Evolutionary conservation across 106 monocot species (phyloP), one percentile per base, ranked within the genome.

Genomic region (Acanthochlamys bracteata): DNA sequence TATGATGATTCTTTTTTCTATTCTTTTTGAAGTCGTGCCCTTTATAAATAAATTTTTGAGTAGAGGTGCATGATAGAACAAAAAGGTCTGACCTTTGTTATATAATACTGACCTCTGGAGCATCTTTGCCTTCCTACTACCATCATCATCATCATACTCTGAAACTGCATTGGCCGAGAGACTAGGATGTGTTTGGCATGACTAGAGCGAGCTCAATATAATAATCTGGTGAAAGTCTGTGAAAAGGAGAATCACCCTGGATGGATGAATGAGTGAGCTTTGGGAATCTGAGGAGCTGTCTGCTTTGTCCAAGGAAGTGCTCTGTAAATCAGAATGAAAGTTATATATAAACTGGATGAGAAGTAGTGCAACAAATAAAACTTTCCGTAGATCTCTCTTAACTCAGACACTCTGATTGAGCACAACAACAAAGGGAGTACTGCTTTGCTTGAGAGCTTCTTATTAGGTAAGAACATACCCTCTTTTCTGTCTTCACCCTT

Each of bases 101-200:
- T 70, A 66, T 73, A 73, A 63, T 61, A 46, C 69, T 67, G 49
- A 53, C 73, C 73, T 77, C 60, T 59, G 66, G 40, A 74, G 75
- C 76, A 82, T 76, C 73, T 79, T 71, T 76, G 26, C 21, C 53
- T 56, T 52, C 66, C 33, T 33, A 33, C 33, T 6, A 1, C 33
- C 33, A 33, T 33, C 33, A 33, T 33, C 33, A 33, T 54, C 60
- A 39, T 55, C 65, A 49, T 74, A 67, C 42, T 42, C 70, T 63
- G 61, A 23, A 23, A 41, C 24, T 67, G 55, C 63, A 52, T 53
- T 72, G 75, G 74, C 39, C 75, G 61, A 47, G 42, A 61, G 61
- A 73, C 75, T 74, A 67, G 71, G 69, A 65, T 77, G 77, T 76
- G 80, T 83, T 78, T 71, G 65, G 61, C 71, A 73, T 69, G 85